These are phyloP conservation scores for Amanita muscaria DNA, from an alignment of 768 basidiomycete species.

Conservation along the genomic window DNA sequence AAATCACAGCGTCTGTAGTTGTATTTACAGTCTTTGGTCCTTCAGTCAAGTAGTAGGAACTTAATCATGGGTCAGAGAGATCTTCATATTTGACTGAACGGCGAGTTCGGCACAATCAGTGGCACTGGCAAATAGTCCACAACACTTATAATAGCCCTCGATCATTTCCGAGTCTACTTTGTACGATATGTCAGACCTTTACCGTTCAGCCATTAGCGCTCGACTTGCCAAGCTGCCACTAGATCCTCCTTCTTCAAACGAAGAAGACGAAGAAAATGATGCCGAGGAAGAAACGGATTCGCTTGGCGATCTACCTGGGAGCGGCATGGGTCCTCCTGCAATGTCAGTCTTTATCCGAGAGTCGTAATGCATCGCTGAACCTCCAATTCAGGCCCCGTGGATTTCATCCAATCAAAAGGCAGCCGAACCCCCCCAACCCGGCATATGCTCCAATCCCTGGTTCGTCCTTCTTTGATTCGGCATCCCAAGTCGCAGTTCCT, in stretches of 20 bases:
- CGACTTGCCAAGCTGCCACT: constrained; percentile 68
- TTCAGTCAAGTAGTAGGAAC: too few species aligned
- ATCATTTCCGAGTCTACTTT: background rate
- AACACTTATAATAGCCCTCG: too few species aligned
- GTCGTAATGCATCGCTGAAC: too few species aligned
- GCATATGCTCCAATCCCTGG: constrained; percentile 76
- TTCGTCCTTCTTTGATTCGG: constrained; percentile 65
- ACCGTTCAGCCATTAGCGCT: constrained; percentile 70
- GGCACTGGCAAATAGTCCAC: too few species aligned
- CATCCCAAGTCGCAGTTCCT: constrained; percentile 66
- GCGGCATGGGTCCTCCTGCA: constrained; percentile 53
- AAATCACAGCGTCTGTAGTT: too few species aligned
- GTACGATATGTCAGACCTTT: constrained; percentile 53
- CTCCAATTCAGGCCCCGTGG: constrained; percentile 15
- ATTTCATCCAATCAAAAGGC: constrained; percentile 8
- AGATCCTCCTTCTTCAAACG: constrained; percentile 31
- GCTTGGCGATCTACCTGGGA: constrained; percentile 52
- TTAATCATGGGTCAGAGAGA: too few species aligned
- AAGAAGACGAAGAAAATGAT: constrained; percentile 37
- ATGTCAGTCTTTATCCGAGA: constrained; percentile 32
- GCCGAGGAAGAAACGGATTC: constrained; percentile 48
- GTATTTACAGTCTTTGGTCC: too few species aligned
- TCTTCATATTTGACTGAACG: too few species aligned
- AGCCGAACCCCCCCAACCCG: constrained; percentile 40
- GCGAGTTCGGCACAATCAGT: too few species aligned